These are phyloP conservation scores for Xylaria sp. DNA, from an alignment of 2,329 filamentous ascomycete genomes.

Conservation along the genomic window DNA sequence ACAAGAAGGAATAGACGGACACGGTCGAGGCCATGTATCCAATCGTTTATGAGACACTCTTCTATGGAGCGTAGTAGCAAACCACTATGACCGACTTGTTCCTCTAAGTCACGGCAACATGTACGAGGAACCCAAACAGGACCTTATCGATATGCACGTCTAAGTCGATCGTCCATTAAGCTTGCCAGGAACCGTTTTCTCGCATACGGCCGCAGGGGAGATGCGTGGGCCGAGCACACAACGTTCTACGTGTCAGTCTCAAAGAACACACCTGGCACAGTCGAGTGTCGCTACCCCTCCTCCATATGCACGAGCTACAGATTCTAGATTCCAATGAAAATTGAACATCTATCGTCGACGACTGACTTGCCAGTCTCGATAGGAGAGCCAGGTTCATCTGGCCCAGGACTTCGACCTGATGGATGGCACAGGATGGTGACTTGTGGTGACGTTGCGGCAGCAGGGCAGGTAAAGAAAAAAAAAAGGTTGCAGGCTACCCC, in stretches of 20 bases:
- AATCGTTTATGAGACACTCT: slow-evolving; percentile 7
- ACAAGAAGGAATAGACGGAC: slow-evolving; percentile 1
- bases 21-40: slow-evolving; percentile 13
- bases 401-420: background rate
- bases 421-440: background rate
- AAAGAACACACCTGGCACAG: slow-evolving; percentile 26
- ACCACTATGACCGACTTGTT: slow-evolving; percentile 5
- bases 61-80: slow-evolving; percentile 10
- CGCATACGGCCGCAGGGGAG: slow-evolving; percentile 27
- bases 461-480: slow-evolving; percentile 2
- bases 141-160: slow-evolving; percentile 20
- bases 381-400: background rate
- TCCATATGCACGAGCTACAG: slow-evolving; percentile 25
- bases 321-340: slow-evolving; percentile 26
- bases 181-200: slow-evolving; percentile 26
- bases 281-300: slow-evolving; percentile 23
- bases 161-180: slow-evolving; percentile 27
- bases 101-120: slow-evolving; percentile 12
- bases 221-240: slow-evolving; percentile 27
- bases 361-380: slow-evolving; percentile 8
- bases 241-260: slow-evolving; percentile 40
- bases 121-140: slow-evolving; percentile 12
- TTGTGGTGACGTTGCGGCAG: slow-evolving; percentile 14
- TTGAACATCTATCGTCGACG: slow-evolving; percentile 20
- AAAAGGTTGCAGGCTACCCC: slow-evolving; percentile 13